These are phyloP conservation scores for Saturnispora saitoi DNA, from an alignment of 805 yeast species.

Conservation along the genomic window DNA sequence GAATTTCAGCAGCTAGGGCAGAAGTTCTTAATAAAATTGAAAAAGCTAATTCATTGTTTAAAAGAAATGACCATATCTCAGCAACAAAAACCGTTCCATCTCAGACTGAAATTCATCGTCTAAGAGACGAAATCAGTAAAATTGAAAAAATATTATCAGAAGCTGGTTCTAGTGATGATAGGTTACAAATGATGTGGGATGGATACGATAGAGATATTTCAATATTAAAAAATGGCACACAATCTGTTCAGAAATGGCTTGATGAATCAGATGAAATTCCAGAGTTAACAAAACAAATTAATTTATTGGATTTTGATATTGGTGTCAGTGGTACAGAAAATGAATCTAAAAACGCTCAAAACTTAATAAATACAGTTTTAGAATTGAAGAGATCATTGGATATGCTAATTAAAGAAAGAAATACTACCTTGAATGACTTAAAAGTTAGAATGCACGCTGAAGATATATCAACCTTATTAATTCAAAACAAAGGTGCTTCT, in stretches of 20 bases:
- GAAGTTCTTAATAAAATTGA: background rate
- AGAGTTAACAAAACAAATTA: slow-evolving; percentile 24
- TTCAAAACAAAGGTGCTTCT: slow-evolving; percentile 46
- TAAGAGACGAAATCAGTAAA: slow-evolving; percentile 48
- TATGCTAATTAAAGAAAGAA: slow-evolving; percentile 55
- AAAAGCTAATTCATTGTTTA: slow-evolving; percentile 18
- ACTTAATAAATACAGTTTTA: slow-evolving; percentile 43
- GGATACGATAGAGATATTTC: slow-evolving; percentile 35
- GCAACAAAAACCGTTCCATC: slow-evolving; percentile 11
- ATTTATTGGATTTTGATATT: slow-evolving; percentile 64
- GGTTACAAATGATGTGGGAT: slow-evolving; percentile 40
- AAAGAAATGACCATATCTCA: slow-evolving; percentile 28
- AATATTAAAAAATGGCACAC: slow-evolving; percentile 37
- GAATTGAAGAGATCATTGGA: slow-evolving; percentile 52
- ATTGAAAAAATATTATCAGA: slow-evolving; percentile 52
- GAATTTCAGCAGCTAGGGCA: background rate
- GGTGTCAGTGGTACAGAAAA: slow-evolving; percentile 3
- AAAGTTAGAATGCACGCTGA: slow-evolving; percentile 68
- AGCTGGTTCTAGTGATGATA: slow-evolving; percentile 52
- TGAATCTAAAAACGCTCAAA: slow-evolving; percentile 24
- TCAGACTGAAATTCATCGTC: slow-evolving; percentile 6
- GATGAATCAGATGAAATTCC: slow-evolving; percentile 5
- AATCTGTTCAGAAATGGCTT: slow-evolving; percentile 30
- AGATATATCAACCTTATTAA: slow-evolving; percentile 71
- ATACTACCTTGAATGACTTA: slow-evolving; percentile 50